A percentile compares a stretch with the other conserved stretches of the same genome.
phyloP scores from a whole-genome alignment of 2,329 filamentous ascomycete species.

The Pseudocercospora ulei region DNA sequence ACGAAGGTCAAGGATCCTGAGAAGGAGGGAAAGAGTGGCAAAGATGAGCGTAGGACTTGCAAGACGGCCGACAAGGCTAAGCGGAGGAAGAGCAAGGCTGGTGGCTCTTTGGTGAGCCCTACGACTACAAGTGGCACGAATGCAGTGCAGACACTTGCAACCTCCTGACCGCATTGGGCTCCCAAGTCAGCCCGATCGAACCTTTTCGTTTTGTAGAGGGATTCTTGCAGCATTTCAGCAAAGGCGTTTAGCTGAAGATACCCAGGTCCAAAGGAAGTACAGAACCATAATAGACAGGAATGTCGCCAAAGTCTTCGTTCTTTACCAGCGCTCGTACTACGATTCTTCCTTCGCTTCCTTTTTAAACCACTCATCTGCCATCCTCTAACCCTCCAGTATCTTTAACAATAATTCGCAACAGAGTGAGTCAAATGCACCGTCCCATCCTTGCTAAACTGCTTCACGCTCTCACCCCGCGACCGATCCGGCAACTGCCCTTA shows the following conservation, averaged over 20 bases:
- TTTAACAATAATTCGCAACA: constrained; percentile 23
- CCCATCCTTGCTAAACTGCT: constrained; percentile 22
- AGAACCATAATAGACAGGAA: neutral
- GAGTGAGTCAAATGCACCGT: constrained; percentile 22
- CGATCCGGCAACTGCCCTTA: constrained; percentile 17
- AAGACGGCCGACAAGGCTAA: constrained; percentile 19
- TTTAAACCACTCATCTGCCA: neutral
- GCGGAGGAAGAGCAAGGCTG: constrained; percentile 21
- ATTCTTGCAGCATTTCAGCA: constrained; percentile 1
- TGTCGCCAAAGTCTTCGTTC: neutral
- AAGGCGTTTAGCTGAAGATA: constrained; percentile 5
- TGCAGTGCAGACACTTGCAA: constrained; percentile 12
- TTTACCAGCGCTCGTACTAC: constrained; percentile 7
- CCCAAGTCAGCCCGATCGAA: no score
- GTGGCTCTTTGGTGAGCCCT: constrained; percentile 18
- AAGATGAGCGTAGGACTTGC: constrained; percentile 17
- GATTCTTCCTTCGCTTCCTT: constrained; percentile 1
- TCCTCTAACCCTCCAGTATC: constrained; percentile 15
- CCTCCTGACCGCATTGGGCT: constrained; percentile 7
- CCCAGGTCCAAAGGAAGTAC: constrained; percentile 1
- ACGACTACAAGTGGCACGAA: constrained; percentile 19
- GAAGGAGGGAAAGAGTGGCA: constrained; percentile 14
- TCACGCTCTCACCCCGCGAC: constrained; percentile 19
- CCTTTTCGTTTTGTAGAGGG: no score
- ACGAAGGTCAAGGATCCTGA: constrained; percentile 18